Percentiles rank a stretch among this genome's conserved stretches.
phyloP scores from a whole-genome alignment of 2,329 filamentous ascomycete genomes.

The Phaeosphaeria sp. region DNA sequence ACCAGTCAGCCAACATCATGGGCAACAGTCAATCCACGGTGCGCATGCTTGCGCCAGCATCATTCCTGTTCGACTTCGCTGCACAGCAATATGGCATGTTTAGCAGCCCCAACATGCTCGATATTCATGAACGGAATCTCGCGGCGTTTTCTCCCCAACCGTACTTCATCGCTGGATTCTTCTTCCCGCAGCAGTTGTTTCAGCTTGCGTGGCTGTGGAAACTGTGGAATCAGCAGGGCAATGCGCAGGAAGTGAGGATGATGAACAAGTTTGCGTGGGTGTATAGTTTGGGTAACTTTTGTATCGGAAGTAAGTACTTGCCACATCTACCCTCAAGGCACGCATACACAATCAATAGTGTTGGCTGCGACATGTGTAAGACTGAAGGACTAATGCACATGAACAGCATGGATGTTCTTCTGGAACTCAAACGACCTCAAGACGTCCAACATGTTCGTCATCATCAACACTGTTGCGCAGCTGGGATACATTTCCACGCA shows the following conservation, averaged over 20 bases:
- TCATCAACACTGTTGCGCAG: constrained; percentile 62
- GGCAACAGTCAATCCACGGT: constrained; percentile 62
- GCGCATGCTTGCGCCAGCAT: constrained; percentile 61
- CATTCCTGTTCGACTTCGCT: constrained; percentile 64
- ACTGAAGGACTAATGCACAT: too few relatives aligned
- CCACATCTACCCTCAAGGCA: too few relatives aligned
- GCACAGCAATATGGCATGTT: constrained; percentile 67
- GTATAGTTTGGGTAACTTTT: constrained; percentile 64
- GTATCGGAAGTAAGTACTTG: constrained; percentile 63
- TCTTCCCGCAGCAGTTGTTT: constrained; percentile 67
- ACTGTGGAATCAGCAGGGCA: constrained; percentile 58
- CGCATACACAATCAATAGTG: too few relatives aligned
- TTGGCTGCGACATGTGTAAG: too few relatives aligned
- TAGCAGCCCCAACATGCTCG: constrained; percentile 64
- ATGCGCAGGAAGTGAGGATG: constrained; percentile 53
- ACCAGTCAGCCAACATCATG: constrained; percentile 45
- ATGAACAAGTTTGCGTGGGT: constrained; percentile 64
- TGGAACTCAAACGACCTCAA: constrained; percentile 63
- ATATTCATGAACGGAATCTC: constrained; percentile 64
- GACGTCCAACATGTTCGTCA: constrained; percentile 62
- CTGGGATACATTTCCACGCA: constrained; percentile 61
- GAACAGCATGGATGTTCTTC: constrained; percentile 66
- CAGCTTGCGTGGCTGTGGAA: constrained; percentile 65
- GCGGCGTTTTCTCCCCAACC: constrained; percentile 67
- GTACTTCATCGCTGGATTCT: constrained; percentile 66